Percentiles rank a stretch among this genome's conserved stretches.
Conservation (phyloP, 176 grass and related monocot species). For the Leersia perrieri region DNA sequence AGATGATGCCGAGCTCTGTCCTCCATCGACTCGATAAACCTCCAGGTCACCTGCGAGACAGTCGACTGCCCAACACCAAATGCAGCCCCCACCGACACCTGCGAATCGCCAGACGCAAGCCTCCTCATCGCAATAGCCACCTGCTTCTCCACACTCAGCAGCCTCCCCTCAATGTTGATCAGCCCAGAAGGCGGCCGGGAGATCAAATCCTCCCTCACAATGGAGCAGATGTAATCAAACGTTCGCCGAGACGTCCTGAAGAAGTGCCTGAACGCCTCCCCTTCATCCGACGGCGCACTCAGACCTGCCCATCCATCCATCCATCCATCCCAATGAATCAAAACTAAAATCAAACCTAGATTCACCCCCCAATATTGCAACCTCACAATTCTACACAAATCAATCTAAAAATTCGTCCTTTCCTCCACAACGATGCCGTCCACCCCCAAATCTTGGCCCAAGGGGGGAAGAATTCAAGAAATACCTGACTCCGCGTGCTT, state of each 20-base stretch:
- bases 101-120: conserved; percentile 87
- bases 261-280: conserved; percentile 91
- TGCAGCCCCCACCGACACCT: conserved; percentile 86
- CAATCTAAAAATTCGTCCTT: not conserved
- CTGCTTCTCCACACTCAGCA: conserved; percentile 98
- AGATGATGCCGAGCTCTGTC: conserved; percentile 77
- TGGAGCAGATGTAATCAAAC: conserved; percentile 96
- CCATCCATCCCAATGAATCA: conserved; percentile 34
- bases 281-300: conserved; percentile 66
- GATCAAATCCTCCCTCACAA: conserved; percentile 90
- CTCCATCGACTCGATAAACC: conserved; percentile 97
- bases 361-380: not conserved
- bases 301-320: conserved; percentile 51
- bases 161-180: conserved; percentile 95
- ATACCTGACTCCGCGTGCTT: conserved; percentile 57
- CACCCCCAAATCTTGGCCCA: conserved; percentile 22
- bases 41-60: conserved; percentile 96
- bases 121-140: conserved; percentile 95
- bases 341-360: conserved; percentile 27
- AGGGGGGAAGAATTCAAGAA: too few species aligned
- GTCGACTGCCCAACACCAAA: conserved; percentile 96
- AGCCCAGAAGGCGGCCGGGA: conserved; percentile 91
- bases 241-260: conserved; percentile 90
- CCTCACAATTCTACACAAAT: not conserved
- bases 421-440: not conserved